A percentile compares a stretch with the other conserved stretches of the same genome.
Evolutionary conservation across 805 yeast genomes (phyloP).

Genomic region (Zygosaccharomyces kombuchaensis): DNA sequence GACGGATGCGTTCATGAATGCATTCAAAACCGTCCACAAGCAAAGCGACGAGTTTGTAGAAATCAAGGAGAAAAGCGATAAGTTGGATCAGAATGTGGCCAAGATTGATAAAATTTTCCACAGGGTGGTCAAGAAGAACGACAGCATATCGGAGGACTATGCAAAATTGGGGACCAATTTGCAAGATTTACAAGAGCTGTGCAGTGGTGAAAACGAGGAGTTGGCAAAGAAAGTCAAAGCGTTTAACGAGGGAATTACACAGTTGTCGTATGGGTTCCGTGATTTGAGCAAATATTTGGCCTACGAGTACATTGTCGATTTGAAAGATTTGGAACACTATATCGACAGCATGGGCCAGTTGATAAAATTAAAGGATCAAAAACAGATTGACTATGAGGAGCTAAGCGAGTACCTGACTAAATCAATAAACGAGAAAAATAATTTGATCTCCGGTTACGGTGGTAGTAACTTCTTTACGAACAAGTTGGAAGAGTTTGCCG

Average conservation of each 20-base stretch:
- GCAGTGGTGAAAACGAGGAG: conserved; percentile 37
- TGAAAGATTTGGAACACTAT: conserved; percentile 85
- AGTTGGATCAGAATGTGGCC: conserved; percentile 74
- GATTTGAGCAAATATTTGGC: conserved; percentile 55
- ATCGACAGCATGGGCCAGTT: conserved; percentile 59
- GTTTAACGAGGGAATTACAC: conserved; percentile 46
- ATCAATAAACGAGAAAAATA: conserved; percentile 61
- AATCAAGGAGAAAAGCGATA: conserved; percentile 75
- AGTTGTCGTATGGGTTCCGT: conserved; percentile 40
- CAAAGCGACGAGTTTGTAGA: conserved; percentile 76
- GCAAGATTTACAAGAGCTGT: conserved; percentile 57
- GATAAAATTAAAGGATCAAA: conserved; percentile 82
- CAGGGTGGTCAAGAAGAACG: conserved; percentile 67
- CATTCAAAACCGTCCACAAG: conserved; percentile 69
- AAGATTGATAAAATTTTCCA: conserved; percentile 76
- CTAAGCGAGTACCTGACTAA: conserved; percentile 72
- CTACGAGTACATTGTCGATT: conserved; percentile 72
- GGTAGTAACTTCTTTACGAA: conserved; percentile 50
- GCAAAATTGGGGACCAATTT: conserved; percentile 67
- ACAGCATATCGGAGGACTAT: conserved; percentile 69
- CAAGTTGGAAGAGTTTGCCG: conserved; percentile 58
- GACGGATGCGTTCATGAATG: conserved; percentile 90
- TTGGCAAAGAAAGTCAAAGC: conserved; percentile 36
- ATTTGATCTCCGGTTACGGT: conserved; percentile 47
- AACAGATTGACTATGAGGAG: conserved; percentile 86